Base-by-base conservation (phyloP, 371 early-diverging fungal species). In the Rhizomucor miehei region DNA sequence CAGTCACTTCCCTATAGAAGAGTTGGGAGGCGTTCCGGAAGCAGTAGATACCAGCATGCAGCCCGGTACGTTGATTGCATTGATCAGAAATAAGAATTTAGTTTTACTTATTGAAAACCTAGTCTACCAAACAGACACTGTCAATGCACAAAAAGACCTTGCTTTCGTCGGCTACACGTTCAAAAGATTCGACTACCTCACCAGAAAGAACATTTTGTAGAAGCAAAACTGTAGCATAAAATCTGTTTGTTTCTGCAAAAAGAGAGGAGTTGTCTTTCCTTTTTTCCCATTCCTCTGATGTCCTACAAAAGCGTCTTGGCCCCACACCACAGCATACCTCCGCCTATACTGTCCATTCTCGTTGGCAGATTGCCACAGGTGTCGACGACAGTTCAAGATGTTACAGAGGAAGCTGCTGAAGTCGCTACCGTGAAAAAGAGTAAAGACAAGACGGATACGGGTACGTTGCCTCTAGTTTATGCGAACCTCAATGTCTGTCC, bases 121-220 rank as follows among this genome's bases (percentile, higher is more conserved):
- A 74, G 78, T 50, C 21, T 69, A 59, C 44, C 60, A 55, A 57
- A 65, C 59, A 48, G 68, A 59, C 56, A 73, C 71, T 5, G 75
- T 76, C 48, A 72, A 80, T 56, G 82, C 88, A 51, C 87, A 88
- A 65, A 92, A 91, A 66, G 95, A 96, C 56, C 71, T 97, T 54
- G 95, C 97, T 25, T 97, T 97, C 79, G 94, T 97, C 37, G 97
- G 97, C 23, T 97, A 95, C 72, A 97, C 97, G 13, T 97, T 87
- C 66, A 95, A 95, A 68, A 77, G 93, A 43, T 97, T 95, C 71
- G 97, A 97, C 57, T 88, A 88, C 56, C 62, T 92, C 25, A 89
- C 91, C 17, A 80, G 82, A 59, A 86, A 87, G 59, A 88, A 92
- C 65, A 87, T 86, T 19, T 72, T 90, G 59, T 91, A 81, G 24